phyloP scores from a whole-genome alignment of 2,329 filamentous ascomycete genomes.

The Sporothrix schenckii region DNA sequence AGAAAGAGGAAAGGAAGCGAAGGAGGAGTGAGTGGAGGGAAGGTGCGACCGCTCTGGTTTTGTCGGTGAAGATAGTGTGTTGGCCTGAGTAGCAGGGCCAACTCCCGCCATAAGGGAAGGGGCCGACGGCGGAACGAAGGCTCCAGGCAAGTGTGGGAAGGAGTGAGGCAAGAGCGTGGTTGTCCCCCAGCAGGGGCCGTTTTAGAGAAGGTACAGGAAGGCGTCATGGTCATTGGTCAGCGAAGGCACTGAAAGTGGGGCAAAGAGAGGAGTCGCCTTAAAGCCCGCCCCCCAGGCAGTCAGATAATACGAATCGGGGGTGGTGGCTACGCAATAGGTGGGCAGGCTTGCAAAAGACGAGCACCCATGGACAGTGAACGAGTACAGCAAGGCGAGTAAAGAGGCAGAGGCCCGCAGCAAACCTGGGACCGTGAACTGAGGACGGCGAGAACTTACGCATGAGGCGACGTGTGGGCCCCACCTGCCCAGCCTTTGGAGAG shows the following conservation, averaged over 20 bases:
- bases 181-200: slow-evolving; percentile 19
- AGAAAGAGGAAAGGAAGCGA: slow-evolving; percentile 17
- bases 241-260: slow-evolving; percentile 28
- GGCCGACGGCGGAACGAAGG: slow-evolving; percentile 11
- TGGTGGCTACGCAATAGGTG: slow-evolving; percentile 24
- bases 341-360: slow-evolving; percentile 23
- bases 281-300: slow-evolving; percentile 25
- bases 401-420: background rate
- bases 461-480: slow-evolving; percentile 7
- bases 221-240: slow-evolving; percentile 30
- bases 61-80: slow-evolving; percentile 27
- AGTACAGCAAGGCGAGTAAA: slow-evolving; percentile 14
- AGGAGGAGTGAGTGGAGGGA: slow-evolving; percentile 21
- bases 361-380: slow-evolving; percentile 4
- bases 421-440: background rate
- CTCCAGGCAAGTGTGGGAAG: slow-evolving; percentile 18
- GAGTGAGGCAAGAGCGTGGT: slow-evolving; percentile 20
- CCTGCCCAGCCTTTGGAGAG: background rate
- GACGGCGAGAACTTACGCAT: background rate
- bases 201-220: slow-evolving; percentile 26
- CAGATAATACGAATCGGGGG: slow-evolving; percentile 27
- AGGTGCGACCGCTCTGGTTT: slow-evolving; percentile 30
- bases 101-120: slow-evolving; percentile 22
- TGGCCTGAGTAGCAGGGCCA: slow-evolving; percentile 9
- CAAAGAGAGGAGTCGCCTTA: slow-evolving; percentile 28